Evolutionary conservation across 257 asterid genomes (phyloP).

Genomic region (Cruciata laevipes): DNA sequence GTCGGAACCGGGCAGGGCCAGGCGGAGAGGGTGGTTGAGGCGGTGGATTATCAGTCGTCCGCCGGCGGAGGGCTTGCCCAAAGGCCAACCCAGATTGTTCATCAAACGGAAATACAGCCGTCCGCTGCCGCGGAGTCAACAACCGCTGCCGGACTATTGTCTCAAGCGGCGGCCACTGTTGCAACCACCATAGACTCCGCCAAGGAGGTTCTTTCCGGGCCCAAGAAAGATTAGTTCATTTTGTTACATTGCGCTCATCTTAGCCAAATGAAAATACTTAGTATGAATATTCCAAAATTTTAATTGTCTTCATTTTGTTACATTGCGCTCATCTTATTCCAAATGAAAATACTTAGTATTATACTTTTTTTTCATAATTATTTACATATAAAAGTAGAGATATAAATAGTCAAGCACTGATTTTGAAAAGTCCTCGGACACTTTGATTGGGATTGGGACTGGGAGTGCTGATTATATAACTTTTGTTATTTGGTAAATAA

Average conservation of each 20-base stretch:
- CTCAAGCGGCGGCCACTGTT: conserved; percentile 61
- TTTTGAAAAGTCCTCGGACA: no score
- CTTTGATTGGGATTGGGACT: no score
- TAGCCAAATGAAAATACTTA: neutral
- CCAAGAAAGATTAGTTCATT: conserved; percentile 28
- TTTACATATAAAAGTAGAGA: no score
- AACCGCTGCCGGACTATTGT: conserved; percentile 42
- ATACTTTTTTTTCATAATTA: no score
- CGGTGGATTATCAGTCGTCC: conserved; percentile 28
- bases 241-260: neutral
- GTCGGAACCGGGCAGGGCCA: conserved; percentile 20
- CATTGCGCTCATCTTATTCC: no score
- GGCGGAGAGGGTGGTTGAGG: conserved; percentile 31
- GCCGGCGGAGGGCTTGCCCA: conserved; percentile 42
- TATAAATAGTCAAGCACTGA: no score
- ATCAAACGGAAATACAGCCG: conserved; percentile 21
- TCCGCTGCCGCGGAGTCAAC: neutral
- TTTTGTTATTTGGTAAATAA: no score
- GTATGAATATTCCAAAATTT: neutral
- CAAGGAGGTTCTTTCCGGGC: conserved; percentile 38
- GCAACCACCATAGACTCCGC: conserved; percentile 63
- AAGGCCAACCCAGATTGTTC: conserved; percentile 39
- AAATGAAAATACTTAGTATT: no score
- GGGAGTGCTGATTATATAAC: no score
- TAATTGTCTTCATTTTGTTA: no score